Percentiles rank a stretch among this genome's conserved stretches.
These are phyloP conservation scores for Saccharomyces hybrid DNA, from an alignment of 1,139 yeast genomes.

Conservation along the genomic window DNA sequence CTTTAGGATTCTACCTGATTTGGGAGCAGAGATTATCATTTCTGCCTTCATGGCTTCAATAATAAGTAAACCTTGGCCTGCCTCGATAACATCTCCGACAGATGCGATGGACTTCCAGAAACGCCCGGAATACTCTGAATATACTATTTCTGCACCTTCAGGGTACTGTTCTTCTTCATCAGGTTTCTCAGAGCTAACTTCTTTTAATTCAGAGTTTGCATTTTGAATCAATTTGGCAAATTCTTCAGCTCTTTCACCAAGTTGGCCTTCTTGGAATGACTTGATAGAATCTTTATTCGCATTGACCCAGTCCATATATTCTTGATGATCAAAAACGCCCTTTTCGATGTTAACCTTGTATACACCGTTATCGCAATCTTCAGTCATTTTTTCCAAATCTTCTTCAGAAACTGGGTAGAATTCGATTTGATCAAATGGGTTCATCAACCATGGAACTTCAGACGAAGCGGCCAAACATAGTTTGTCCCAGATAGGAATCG, in stretches of 20 bases:
- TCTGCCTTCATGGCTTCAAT: constrained; percentile 99
- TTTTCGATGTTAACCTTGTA: constrained; percentile 70
- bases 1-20: constrained; percentile 68
- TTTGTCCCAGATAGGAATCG: constrained; percentile 97
- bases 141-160: constrained; percentile 73
- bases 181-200: constrained; percentile 33
- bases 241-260: constrained; percentile 75
- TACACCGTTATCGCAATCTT: constrained; percentile 72
- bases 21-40: constrained; percentile 74
- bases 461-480: constrained; percentile 66
- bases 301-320: constrained; percentile 71
- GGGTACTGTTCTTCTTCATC: constrained; percentile 47
- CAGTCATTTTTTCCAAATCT: constrained; percentile 64
- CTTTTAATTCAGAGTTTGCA: constrained; percentile 68
- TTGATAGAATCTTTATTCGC: constrained; percentile 65
- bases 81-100: constrained; percentile 68
- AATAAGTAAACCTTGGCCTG: constrained; percentile 75
- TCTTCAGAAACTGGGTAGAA: constrained; percentile 85
- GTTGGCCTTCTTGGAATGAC: constrained; percentile 57
- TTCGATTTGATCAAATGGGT: constrained; percentile 90
- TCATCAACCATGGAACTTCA: constrained; percentile 78
- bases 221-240: constrained; percentile 75
- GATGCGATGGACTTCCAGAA: constrained; percentile 89
- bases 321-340: constrained; percentile 71
- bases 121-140: constrained; percentile 90